Evolutionary conservation across 306 rosid genomes (phyloP).

Genomic region (Dryas alaskensis): DNA sequence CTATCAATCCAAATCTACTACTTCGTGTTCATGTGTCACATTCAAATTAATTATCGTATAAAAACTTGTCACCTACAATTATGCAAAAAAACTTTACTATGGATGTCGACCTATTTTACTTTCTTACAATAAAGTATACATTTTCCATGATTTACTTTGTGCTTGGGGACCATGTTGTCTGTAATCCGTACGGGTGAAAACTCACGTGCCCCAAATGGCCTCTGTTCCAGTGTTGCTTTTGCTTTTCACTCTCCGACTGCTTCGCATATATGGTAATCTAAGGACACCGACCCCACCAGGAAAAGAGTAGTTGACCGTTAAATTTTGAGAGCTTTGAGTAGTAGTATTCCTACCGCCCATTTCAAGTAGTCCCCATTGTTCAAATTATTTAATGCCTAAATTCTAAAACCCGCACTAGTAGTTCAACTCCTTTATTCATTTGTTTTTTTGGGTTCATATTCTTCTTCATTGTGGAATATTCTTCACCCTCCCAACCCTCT

Average conservation of each 20-base stretch:
- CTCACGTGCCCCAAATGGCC: background rate
- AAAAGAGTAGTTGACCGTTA: constrained; percentile 38
- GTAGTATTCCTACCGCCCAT: background rate
- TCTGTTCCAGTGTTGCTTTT: background rate
- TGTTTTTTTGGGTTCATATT: background rate
- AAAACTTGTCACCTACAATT: no score
- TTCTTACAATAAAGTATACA: no score
- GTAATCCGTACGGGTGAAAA: background rate
- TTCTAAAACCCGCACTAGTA: background rate
- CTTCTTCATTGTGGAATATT: background rate
- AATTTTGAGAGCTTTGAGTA: background rate
- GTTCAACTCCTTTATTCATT: background rate
- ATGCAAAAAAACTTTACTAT: no score
- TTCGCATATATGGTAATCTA: no score
- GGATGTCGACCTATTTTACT: no score
- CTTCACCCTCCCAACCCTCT: background rate
- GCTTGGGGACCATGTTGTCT: background rate
- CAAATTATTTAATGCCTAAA: constrained; percentile 20
- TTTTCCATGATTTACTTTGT: no score
- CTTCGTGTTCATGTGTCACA: no score
- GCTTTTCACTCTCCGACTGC: no score
- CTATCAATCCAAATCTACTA: no score
- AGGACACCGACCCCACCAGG: background rate
- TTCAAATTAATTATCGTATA: no score
- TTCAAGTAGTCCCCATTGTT: background rate